Evolutionary conservation across 2,329 filamentous ascomycete genomes (phyloP).

Genomic region (Coniella vitis): DNA sequence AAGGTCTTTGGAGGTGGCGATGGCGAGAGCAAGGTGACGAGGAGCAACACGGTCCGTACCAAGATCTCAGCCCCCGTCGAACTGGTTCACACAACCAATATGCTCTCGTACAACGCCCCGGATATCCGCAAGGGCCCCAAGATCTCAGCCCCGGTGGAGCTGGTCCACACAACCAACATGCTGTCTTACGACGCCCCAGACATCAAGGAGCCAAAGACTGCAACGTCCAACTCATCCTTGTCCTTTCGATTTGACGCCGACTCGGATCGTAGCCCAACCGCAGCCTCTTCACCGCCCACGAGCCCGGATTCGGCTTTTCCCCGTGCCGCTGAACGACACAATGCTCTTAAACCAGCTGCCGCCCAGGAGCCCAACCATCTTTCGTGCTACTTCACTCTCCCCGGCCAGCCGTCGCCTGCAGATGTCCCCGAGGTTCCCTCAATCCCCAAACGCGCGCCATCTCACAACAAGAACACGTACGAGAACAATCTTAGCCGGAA

Average conservation of each 20-base stretch:
- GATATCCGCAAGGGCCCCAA: slow-evolving; percentile 57
- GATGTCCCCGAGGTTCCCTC: slow-evolving; percentile 40
- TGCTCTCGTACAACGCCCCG: slow-evolving; percentile 90
- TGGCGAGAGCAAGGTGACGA: slow-evolving; percentile 33
- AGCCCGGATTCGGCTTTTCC: slow-evolving; percentile 58
- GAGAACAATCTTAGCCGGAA: slow-evolving; percentile 53
- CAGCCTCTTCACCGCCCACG: slow-evolving; percentile 55
- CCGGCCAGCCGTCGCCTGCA: slow-evolving; percentile 33
- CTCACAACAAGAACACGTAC: slow-evolving; percentile 80
- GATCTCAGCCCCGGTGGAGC: slow-evolving; percentile 81
- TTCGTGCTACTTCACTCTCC: slow-evolving; percentile 57
- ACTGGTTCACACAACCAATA: slow-evolving; percentile 90
- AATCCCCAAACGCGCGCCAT: slow-evolving; percentile 72
- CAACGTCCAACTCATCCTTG: slow-evolving; percentile 44
- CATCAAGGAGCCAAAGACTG: slow-evolving; percentile 42
- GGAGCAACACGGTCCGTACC: slow-evolving; percentile 50
- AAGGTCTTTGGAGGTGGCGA: slow-evolving; percentile 42
- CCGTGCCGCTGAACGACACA: slow-evolving; percentile 5
- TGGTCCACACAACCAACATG: slow-evolving; percentile 93
- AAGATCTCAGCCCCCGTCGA: slow-evolving; percentile 86
- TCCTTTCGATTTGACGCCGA: slow-evolving; percentile 61
- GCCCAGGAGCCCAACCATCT: slow-evolving; percentile 59
- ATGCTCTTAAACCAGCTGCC: slow-evolving; percentile 36
- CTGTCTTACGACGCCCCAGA: slow-evolving; percentile 92
- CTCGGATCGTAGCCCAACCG: slow-evolving; percentile 58